Percentiles rank a stretch among this genome's conserved stretches.
These are phyloP conservation scores for Lignosus rhinocerotis DNA, from an alignment of 1,284 basidiomycete genomes.

Conservation along the genomic window DNA sequence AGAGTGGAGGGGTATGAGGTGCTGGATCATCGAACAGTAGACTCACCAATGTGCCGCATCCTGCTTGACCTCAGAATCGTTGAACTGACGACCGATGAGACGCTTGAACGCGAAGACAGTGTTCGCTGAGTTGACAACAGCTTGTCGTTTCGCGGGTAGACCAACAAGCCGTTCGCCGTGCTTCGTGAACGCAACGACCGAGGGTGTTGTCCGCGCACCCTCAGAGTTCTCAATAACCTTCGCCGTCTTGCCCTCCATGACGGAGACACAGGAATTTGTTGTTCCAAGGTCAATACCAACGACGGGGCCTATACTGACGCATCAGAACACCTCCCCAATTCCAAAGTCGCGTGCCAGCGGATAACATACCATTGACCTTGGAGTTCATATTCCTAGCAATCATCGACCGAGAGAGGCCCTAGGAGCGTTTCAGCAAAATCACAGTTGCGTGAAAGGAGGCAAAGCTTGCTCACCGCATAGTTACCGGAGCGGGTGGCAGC, in stretches of 20 bases:
- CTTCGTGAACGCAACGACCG: conserved; percentile 98
- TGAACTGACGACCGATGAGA: conserved; percentile 92
- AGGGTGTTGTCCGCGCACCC: conserved; percentile 97
- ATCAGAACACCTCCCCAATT: neutral
- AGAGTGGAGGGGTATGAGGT: neutral
- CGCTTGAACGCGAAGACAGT: conserved; percentile 97
- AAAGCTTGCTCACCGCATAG: conserved; percentile 55
- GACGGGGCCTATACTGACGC: conserved; percentile 60
- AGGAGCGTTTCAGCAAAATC: conserved; percentile 14
- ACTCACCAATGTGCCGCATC: conserved; percentile 81
- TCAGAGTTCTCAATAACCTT: conserved; percentile 98
- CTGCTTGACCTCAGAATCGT: conserved; percentile 90
- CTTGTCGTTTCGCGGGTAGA: conserved; percentile 96
- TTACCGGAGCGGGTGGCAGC: conserved; percentile 60
- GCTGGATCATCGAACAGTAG: neutral
- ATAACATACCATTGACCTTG: conserved; percentile 69
- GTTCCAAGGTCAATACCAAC: conserved; percentile 86
- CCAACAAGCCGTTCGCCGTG: conserved; percentile 92
- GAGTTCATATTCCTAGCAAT: conserved; percentile 83
- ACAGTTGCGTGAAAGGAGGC: no score
- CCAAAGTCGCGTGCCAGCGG: neutral
- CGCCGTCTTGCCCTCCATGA: conserved; percentile 95
- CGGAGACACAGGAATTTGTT: conserved; percentile 91
- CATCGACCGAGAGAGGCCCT: conserved; percentile 68
- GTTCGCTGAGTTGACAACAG: conserved; percentile 94